Percentiles rank a stretch among this genome's conserved stretches.
phyloP scores from a whole-genome alignment of 2,329 filamentous ascomycete species.

The Fulvia fulva region DNA sequence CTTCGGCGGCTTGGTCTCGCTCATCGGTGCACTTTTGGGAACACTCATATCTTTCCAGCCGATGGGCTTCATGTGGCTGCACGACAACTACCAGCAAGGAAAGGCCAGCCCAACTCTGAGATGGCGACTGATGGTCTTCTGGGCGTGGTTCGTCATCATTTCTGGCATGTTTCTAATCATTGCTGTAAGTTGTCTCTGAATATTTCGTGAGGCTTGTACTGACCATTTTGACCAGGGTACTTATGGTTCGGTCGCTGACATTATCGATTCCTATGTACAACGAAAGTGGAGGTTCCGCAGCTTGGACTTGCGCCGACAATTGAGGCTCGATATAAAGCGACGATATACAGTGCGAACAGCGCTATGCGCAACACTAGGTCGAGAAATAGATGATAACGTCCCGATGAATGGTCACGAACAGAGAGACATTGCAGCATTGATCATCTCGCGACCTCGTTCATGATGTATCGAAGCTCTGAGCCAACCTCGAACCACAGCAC shows the following conservation, averaged over 20 bases:
- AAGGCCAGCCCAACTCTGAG: constrained; percentile 15
- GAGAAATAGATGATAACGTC: too few species aligned
- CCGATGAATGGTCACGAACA: too few species aligned
- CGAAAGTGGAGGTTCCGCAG: background rate
- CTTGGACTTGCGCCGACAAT: constrained; percentile 5
- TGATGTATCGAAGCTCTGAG: too few species aligned
- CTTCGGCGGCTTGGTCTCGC: constrained; percentile 24
- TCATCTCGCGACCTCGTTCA: too few species aligned
- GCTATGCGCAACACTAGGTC: too few species aligned
- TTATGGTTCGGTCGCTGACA: constrained; percentile 42
- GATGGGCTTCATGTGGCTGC: constrained; percentile 43
- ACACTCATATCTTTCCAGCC: constrained; percentile 26
- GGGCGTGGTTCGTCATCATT: constrained; percentile 34
- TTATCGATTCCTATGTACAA: constrained; percentile 39
- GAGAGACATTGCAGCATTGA: too few species aligned
- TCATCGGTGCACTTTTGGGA: constrained; percentile 27
- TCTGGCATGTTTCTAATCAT: constrained; percentile 43
- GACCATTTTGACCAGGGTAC: background rate
- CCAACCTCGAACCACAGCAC: too few species aligned
- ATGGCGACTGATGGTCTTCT: constrained; percentile 21
- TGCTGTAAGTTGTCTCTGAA: constrained; percentile 22
- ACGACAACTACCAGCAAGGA: constrained; percentile 38
- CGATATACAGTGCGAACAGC: too few species aligned
- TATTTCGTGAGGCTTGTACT: constrained; percentile 27
- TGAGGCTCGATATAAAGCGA: background rate